Base-by-base conservation (phyloP, 2,329 filamentous ascomycete species). In the Peltaster fructicola region DNA sequence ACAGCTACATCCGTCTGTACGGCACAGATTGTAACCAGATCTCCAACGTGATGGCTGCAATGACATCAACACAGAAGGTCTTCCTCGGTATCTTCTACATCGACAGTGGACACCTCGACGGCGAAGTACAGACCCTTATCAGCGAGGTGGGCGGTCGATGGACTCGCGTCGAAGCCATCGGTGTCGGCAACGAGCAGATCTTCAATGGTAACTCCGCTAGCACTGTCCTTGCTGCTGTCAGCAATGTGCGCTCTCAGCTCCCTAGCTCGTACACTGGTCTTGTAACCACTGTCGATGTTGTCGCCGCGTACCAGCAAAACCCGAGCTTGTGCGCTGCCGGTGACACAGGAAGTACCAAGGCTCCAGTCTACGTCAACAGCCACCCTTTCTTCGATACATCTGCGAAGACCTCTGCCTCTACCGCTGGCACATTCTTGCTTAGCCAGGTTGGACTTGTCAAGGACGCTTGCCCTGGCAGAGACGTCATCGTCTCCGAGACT, bases 321-420 rank as follows among this genome's bases (percentile, higher is more conserved):
- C 74, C 85, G 38, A 73, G 73, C 0, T 61, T 92, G 23, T 90
- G 81, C 52, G 49, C 69, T 14, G 61, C 57, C 22, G 78, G 75
- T 1, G 80, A 90, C 43, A n/a, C n/a, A n/a, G n/a, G n/a, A n/a
- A n/a, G n/a, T n/a, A n/a, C n/a, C n/a, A n/a, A n/a, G n/a, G n/a
- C n/a, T n/a, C 79, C 77, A 53, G 80, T 73, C 41, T 76, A 79
- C 9, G 66, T 75, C 45, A 91, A 92, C 52, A 68, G 71, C 36
- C 81, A 91, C 50, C 67, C 80, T 8, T 91, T 82, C 63, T 91
- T 88, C 49, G 76, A 90, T 39, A n/a, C n/a, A n/a, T n/a, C n/a
- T n/a, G 51, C 59, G 3, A 66, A 64, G 22, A 64, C 65, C 14
- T 47, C 50, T 2, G 65, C 79, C 1, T 50, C 55, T 1, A 50